Evolutionary conservation across 139 green algal genomes (phyloP).

Genomic region (Mychonastes homosphaera): DNA sequence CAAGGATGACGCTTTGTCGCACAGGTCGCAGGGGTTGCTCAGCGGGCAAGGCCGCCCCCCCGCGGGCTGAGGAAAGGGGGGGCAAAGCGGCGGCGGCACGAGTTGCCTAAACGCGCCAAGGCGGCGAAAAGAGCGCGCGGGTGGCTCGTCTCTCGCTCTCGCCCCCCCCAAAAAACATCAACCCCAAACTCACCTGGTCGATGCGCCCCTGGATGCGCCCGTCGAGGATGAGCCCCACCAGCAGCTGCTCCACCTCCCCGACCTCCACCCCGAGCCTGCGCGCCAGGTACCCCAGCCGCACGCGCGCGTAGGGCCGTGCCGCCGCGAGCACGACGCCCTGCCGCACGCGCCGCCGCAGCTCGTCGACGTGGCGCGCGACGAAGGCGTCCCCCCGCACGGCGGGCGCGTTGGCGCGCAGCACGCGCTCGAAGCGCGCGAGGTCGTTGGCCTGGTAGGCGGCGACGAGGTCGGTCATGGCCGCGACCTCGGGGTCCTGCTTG

Average conservation of each 20-base stretch:
- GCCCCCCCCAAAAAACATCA: no score
- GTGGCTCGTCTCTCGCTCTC: no score
- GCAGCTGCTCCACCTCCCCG: constrained; percentile 84
- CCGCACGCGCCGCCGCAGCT: neutral
- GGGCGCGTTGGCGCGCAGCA: constrained; percentile 76
- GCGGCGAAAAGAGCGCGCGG: no score
- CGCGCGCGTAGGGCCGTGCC: constrained; percentile 74
- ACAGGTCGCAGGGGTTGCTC: no score
- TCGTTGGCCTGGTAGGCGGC: constrained; percentile 88
- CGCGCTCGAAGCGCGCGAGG: constrained; percentile 90
- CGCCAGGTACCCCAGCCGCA: constrained; percentile 83
- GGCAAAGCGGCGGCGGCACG: no score
- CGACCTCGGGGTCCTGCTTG: constrained; percentile 65
- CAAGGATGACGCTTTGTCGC: no score
- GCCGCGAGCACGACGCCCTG: neutral
- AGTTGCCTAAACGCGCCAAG: no score
- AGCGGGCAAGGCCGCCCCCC: no score
- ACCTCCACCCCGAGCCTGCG: constrained; percentile 81
- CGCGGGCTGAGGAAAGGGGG: no score
- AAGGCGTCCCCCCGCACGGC: no score
- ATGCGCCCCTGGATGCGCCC: constrained; percentile 74
- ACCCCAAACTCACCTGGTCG: constrained; percentile 67
- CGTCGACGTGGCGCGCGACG: no score
- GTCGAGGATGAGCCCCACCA: constrained; percentile 93
- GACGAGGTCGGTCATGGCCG: constrained; percentile 92